Base-by-base conservation (phyloP, 805 yeast species). In the Ogataea angusta region DNA sequence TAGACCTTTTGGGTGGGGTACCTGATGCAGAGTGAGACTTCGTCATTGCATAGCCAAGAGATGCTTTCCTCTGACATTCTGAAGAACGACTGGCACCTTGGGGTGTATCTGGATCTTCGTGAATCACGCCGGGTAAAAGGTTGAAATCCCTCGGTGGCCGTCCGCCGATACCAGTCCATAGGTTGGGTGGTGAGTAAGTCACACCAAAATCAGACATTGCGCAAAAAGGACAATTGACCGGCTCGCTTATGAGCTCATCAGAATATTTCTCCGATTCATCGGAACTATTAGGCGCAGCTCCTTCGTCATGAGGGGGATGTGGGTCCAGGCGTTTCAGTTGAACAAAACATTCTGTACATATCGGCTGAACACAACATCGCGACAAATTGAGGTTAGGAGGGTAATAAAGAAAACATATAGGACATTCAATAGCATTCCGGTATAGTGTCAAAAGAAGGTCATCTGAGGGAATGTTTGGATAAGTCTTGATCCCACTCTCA, bases 291-390 rank as follows among this genome's bases (percentile, higher is more conserved):
- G 53, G 51, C 8, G 46, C 43, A 2, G 42, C 35, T 10, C 63
- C 62, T 36, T 73, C 78, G 48, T 82, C 91, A 57, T 88, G 95
- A 2, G 96, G 96, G 24, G 89, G 87, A 64, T 91, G 98, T 0
- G 99, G 98, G 9, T 87, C 95, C 24, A 80, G 67, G 38, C 99
- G 74, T 61, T 86, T 88, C 59, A 91, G 89, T 62, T 91, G 97
- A 9, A 91, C 97, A 73, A 91, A 93, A 59, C 99, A 91, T 64
- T 91, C 98, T 2, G 96, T 76, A 64, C 99, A 93, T 15, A 91
- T 89, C 2, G 95, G 90, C 60, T 91, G 98, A 36, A 76, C 75
- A 61, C 99, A 91, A 62, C 99, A 91, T 32, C 95, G 72, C 7
- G 95, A 82, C 38, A 74, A 62, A 64, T 93, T 93, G 46, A 90